Base-by-base conservation (phyloP, 2,329 filamentous ascomycete species). In the Exophiala xenobiotica region DNA sequence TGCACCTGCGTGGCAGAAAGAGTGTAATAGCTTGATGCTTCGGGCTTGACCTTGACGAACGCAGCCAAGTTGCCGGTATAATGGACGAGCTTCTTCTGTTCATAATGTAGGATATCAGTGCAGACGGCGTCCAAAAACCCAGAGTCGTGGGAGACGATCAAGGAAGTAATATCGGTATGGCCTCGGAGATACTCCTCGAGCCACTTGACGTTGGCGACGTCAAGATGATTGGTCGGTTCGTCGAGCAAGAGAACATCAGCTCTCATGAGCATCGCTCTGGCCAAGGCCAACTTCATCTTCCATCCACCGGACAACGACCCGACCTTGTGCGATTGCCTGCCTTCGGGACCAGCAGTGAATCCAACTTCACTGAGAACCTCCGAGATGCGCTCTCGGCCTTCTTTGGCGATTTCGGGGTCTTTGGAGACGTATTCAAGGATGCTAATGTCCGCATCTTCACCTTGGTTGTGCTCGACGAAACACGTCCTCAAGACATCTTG, bases 211-310 rank as follows among this genome's bases (percentile, higher is more conserved):
- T 97, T 97, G 66, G 85, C 85, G 64, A 97, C 91, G 70, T 99
- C 93, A 69, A 99, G 78, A 74, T 99, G 93, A 78, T 99, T 99
- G 64, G 93, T 99, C 71, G 93, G 93, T 81, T 99, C 93, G 80
- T 99, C 93, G 51, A 99, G 83, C 45, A 99, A 79, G 52, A 99
- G 81, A 44, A 99, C 91, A 69, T 99, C 93, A n/a, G 93, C 92
- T 67, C 86, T 88, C 79, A 93, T 88, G 65, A 99, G 80, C 91
- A 99, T 97, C 59, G 93, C 93, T 65, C 93, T 84, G 46, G 93
- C 93, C 70, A 99, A 75, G 60, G 93, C 93, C 56, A 99, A 77
- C 83, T 99, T 99, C 93, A 99, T 99, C 82, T 97, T 97, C 93
- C 93, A 99, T 68, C 93, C 93, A 74, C 93, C 93, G 37, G 93